These are phyloP conservation scores for Phellopilus nigrolimitatus DNA, from an alignment of 1,284 basidiomycete species.

Conservation along the genomic window DNA sequence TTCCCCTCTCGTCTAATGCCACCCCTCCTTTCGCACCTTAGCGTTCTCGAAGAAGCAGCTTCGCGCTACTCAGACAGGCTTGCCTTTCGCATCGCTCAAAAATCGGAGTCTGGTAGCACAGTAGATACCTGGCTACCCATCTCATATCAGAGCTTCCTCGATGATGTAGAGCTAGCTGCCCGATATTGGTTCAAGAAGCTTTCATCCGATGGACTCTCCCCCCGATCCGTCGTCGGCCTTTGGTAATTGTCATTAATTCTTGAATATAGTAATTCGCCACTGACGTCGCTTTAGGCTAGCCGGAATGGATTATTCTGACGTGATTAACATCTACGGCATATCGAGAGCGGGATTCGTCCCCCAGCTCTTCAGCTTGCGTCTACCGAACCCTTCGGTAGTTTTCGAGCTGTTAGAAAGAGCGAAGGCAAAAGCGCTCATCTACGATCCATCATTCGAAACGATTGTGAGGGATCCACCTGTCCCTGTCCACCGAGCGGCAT, in stretches of 20 bases:
- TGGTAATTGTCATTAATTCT: constrained; percentile 43
- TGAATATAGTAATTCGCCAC: constrained; percentile 1
- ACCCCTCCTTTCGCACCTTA: constrained; percentile 40
- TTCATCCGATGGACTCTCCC: constrained; percentile 37
- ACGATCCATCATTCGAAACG: constrained; percentile 44
- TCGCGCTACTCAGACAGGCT: constrained; percentile 37
- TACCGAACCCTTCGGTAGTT: constrained; percentile 62
- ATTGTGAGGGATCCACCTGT: constrained; percentile 39
- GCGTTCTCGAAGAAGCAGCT: constrained; percentile 45
- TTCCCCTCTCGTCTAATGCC: constrained; percentile 27
- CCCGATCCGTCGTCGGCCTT: constrained; percentile 57
- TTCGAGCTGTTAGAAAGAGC: constrained; percentile 57
- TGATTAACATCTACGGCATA: constrained; percentile 65
- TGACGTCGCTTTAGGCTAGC: constrained; percentile 45
- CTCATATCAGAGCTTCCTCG: constrained; percentile 47
- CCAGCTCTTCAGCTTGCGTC: constrained; percentile 65
- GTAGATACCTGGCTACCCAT: constrained; percentile 43
- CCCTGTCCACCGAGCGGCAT: constrained; percentile 42
- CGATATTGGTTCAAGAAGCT: constrained; percentile 50
- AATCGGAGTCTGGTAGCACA: constrained; percentile 32
- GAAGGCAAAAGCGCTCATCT: constrained; percentile 54
- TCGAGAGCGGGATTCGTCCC: constrained; percentile 68
- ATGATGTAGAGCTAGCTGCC: constrained; percentile 51
- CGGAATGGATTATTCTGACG: constrained; percentile 62
- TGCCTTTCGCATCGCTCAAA: constrained; percentile 46